A percentile compares a stretch with the other conserved stretches of the same genome.
These are phyloP conservation scores for Jatropha multifida DNA, from an alignment of 441 rosid species.

Conservation along the genomic window DNA sequence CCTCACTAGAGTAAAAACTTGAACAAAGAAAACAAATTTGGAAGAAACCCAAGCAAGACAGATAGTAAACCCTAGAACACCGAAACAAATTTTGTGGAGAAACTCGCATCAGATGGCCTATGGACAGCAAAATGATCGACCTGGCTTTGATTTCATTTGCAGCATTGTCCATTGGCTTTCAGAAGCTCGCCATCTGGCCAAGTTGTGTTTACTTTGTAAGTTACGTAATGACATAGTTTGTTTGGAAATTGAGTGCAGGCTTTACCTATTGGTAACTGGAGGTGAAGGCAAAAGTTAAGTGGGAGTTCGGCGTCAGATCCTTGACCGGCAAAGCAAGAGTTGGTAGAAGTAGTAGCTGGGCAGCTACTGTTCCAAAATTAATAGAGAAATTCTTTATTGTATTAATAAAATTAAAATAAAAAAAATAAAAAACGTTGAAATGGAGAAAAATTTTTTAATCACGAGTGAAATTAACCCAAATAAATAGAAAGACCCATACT, in stretches of 20 bases:
- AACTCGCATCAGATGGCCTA: conserved; percentile 15
- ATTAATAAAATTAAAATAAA: no score
- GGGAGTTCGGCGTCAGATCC: conserved; percentile 43
- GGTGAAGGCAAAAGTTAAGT: no score
- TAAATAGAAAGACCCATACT: not conserved
- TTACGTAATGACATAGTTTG: conserved; percentile 44
- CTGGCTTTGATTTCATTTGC: not conserved
- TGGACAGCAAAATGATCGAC: no score
- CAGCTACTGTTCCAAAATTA: no score
- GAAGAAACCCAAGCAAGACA: conserved; percentile 50
- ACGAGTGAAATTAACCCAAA: not conserved
- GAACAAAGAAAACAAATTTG: conserved; percentile 35
- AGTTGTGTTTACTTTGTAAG: conserved; percentile 48
- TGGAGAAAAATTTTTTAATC: no score
- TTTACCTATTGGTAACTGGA: conserved; percentile 29
- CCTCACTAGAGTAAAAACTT: conserved; percentile 29
- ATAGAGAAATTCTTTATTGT: no score
- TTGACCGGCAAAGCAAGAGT: conserved; percentile 23
- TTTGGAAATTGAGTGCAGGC: conserved; percentile 43
- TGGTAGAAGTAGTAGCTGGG: not conserved
- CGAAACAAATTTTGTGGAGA: conserved; percentile 35
- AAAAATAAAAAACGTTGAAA: no score
- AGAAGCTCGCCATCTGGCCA: conserved; percentile 55
- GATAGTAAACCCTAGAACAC: conserved; percentile 60
- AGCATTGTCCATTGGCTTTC: conserved; percentile 48